A percentile compares a stretch with the other conserved stretches of the same genome.
phyloP scores from a whole-genome alignment of 768 basidiomycete genomes.

The Ramaria sp. region DNA sequence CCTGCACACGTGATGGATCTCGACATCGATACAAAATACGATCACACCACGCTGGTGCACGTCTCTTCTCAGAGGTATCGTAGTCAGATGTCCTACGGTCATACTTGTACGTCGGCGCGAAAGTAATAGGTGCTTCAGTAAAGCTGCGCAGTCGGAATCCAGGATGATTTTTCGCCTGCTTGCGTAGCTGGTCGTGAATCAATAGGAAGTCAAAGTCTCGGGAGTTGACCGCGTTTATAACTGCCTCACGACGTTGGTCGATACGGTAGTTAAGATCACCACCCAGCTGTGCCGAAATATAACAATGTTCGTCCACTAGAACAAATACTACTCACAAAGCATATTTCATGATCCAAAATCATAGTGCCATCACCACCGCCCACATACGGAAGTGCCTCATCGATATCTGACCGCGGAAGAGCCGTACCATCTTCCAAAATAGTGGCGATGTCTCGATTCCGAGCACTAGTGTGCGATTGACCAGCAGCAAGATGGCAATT shows the following conservation, averaged over 20 bases:
- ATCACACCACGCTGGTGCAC: slow-evolving; percentile 95
- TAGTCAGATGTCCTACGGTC: slow-evolving; percentile 69
- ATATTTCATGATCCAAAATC: slow-evolving; percentile 91
- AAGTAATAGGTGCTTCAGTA: slow-evolving; percentile 70
- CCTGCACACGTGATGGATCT: slow-evolving; percentile 44
- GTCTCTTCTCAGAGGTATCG: slow-evolving; percentile 81
- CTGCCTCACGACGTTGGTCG: slow-evolving; percentile 80
- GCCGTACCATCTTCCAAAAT: slow-evolving; percentile 76
- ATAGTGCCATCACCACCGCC: slow-evolving; percentile 91
- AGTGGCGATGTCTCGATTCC: slow-evolving; percentile 80
- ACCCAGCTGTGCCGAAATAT: slow-evolving; percentile 41
- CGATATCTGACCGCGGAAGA: slow-evolving; percentile 36
- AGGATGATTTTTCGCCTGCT: slow-evolving; percentile 84
- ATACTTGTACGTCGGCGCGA: slow-evolving; percentile 93
- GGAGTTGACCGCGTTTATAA: slow-evolving; percentile 57
- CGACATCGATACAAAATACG: slow-evolving; percentile 72
- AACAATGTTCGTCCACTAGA: background rate
- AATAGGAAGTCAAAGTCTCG: slow-evolving; percentile 55
- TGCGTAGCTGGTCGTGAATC: slow-evolving; percentile 77
- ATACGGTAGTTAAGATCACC: slow-evolving; percentile 98
- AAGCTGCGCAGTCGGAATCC: slow-evolving; percentile 79
- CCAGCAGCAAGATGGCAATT: slow-evolving; percentile 98
- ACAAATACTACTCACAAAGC: slow-evolving; percentile 49
- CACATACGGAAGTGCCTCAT: slow-evolving; percentile 57
- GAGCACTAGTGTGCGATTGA: slow-evolving; percentile 66